Base-by-base conservation (phyloP, 192 early-diverging fungal species). In the Backusella liffmaniae region DNA sequence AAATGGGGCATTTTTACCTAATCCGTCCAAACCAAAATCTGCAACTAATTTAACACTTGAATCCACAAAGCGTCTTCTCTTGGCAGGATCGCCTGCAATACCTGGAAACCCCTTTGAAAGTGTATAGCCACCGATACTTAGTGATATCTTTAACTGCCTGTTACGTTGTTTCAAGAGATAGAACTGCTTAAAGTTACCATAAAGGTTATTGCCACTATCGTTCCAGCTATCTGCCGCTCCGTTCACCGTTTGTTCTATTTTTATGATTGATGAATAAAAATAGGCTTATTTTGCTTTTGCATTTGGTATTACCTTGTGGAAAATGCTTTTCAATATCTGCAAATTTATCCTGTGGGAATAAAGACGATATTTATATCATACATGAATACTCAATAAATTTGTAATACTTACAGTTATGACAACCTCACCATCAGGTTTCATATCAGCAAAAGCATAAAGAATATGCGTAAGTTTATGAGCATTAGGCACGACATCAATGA, bases 111-210 rank as follows among this genome's bases (percentile, higher is more conserved):
- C 85, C 39, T 84, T 87, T 32, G 91, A 93, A 90, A 85, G 89
- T 4, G 89, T 86, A 93, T 93, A 94, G 3, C 94, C 93, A 56
- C 93, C 94, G n/a, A 95, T 86, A 39, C 91, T 91, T 5, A 95
- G 87, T 16, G 89, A 84, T 29, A 91, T 85, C 49, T 91, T 91
- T 66, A 95, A 76, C 71, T 92, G 85, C 26, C 90, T 88, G 70
- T 94, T 89, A 1, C 77, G 78, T 59, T 90, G 86, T 77, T 93
- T 94, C 75, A 96, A 82, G 26, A 90, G 81, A 73, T 85, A 83
- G 34, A 91, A 82, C 79, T 92, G 86, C 84, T 87, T 87, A 12
- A 93, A 80, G 73, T 90, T 91, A 69, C 90, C 91, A 30, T 82
- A 86, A 4, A 88, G 67, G 51, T 85, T 85, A 26, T 86, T 79